Base-by-base conservation (phyloP, 257 asterid genomes). In the Jaltomata sinuosa region DNA sequence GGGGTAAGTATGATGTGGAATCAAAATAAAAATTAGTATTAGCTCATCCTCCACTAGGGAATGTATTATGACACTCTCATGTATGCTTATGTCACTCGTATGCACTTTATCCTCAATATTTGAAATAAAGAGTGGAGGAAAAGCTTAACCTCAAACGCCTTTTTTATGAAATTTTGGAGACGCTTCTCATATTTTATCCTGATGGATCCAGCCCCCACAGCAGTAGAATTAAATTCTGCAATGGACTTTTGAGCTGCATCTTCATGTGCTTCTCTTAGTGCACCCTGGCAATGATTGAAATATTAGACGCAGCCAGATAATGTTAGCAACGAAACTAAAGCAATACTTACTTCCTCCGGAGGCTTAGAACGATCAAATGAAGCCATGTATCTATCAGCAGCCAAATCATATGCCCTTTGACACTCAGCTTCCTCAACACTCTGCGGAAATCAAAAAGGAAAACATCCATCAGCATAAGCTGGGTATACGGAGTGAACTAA, bases 391-490 rank as follows among this genome's bases (percentile, higher is more conserved):
- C 65, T 88, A 78, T 97, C 99, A 84, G 96, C 88, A 81, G 93
- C 97, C 85, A 85, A 57, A 84, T 97, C 99, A 81, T 90, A 95
- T 1, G 99, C 99, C 90, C 98, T 93, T 86, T 92, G 98, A 83
- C 99, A 95, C 88, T 97, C 99, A 50, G 98, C 93, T 90, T 97
- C 98, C 93, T 97, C 99, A 85, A 97, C 99, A 86, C 97, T 94
- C 99, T 96, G 82, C 62, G 29, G 61, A 77, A 47, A 29, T 49
- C 45, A 49, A 77, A 76, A 77, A 18, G 29, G 18, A 77, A 77
- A 77, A 27, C 29, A 77, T 77, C 16, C 55, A 74, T 45, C 22
- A 8, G 64, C 45, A 77, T 10, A 47, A 76, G 40, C 82, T 29
- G 82, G 62, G 21, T 16, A 29, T 50, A 77, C 27, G 4, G 19